Evolutionary conservation across 768 basidiomycete genomes (phyloP), one percentile per base, ranked within the genome.

Genomic region (Lactarius tabidus): DNA sequence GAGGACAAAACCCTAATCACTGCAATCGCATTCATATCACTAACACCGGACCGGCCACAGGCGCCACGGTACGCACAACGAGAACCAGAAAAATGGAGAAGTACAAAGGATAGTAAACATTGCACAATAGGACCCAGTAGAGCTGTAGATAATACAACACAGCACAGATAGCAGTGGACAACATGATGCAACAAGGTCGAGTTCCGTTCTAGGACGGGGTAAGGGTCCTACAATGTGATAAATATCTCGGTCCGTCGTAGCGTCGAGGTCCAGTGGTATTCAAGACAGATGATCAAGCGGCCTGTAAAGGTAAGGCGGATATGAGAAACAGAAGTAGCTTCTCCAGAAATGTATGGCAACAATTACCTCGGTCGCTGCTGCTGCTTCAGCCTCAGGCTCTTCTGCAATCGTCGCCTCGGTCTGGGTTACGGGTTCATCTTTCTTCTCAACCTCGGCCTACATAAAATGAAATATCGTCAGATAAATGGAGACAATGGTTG

Each of bases 321-420:
- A 45, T 62, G 29, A 66, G 33, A 35, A 9, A 43, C 26, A 33
- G 41, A 41, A 36, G 4, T 38, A 12, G 41, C 6, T 23, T 35
- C 26, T n/a, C 14, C 23, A 48, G 53, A 35, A 33, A 33, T 23
- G 14, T 29, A 26, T 8, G 39, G 14, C 6, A 29, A 12, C 14
- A 59, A 15, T 58, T 33, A 62, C 60, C 51, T 54, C 29, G 33
- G 53, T 59, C 4, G 54, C 55, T 28, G 65, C 67, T 6, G 57
- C 55, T 18, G 65, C 64, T 58, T 70, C 69, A 18, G 63, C 57
- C 38, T 70, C 69, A 18, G 69, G 69, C 28, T 70, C 69, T 54
- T 70, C 69, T 15, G 45, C 53, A 43, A 70, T 70, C 18, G 69
- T 58, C 28, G 59, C 65, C n/a, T 53, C 62, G 38, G 41, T 59